Evolutionary conservation across 75 land plant species (phyloP).

Genomic region (Cunninghamia lanceolata): DNA sequence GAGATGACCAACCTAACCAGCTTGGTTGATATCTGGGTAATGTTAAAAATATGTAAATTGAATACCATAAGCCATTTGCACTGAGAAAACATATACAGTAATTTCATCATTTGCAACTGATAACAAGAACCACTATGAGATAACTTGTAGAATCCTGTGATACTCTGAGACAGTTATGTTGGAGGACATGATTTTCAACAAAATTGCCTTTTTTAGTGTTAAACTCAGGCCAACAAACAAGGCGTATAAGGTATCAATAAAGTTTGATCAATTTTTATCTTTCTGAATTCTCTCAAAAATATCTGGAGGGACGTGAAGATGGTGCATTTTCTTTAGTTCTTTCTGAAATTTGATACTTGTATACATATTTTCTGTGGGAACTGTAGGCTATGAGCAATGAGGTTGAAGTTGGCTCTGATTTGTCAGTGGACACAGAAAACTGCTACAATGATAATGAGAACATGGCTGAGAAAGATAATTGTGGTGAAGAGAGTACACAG

Average conservation of each 20-base stretch:
- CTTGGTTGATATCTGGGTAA: too few species aligned
- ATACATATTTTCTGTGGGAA: not conserved
- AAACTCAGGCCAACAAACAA: not conserved
- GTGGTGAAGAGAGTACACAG: not conserved
- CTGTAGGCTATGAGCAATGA: not conserved
- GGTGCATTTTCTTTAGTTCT: not conserved
- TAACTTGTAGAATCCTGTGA: not conserved
- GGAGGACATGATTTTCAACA: too few species aligned
- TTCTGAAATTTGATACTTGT: not conserved
- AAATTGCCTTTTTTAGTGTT: too few species aligned
- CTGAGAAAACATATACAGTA: too few species aligned
- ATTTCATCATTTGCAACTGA: not conserved
- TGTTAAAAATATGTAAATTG: too few species aligned
- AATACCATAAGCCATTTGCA: too few species aligned
- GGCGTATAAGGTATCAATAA: not conserved
- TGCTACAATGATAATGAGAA: not conserved
- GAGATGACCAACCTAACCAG: too few species aligned
- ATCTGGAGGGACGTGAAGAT: not conserved
- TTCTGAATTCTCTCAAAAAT: not conserved
- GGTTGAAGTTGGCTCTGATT: not conserved
- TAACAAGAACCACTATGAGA: not conserved
- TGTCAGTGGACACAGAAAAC: not conserved
- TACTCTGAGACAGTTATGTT: not conserved
- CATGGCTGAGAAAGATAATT: not conserved
- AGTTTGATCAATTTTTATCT: not conserved